Base-by-base conservation (phyloP, 176 grass and related monocot species). In the Hordeum marinum region DNA sequence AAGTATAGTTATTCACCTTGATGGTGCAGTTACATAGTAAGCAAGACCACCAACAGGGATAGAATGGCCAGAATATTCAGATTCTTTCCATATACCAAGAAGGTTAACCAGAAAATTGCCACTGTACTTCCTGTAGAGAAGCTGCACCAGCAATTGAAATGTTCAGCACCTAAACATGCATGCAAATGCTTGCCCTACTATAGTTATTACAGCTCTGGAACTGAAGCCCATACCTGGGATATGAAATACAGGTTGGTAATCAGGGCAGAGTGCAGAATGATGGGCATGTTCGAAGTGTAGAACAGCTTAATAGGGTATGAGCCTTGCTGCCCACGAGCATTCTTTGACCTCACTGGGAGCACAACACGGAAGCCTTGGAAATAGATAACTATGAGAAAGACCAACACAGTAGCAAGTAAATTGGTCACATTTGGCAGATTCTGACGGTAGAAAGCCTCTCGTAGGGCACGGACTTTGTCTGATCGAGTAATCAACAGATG, bases 311-410 rank as follows among this genome's bases (percentile, higher is more conserved):
- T 98, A 6, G 95, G 95, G 66, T 98, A 98, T 41, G 95, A 98
- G 29, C 95, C 95, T 88, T 95, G 95, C 75, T 98, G 95, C 4
- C 93, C 95, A 46, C 95, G 89, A 40, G 93, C 95, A 83, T 95
- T 95, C 73, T 95, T 98, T 36, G 92, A 95, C 41, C 93, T 95
- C 76, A 98, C 95, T 86, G 95, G 95, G 31, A 98, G 87, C 60
- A 98, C 95, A 81, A 98, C 95, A 7, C 91, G 83, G 82, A 98
- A 98, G 20, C 95, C 95, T 91, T 95, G 95, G 91, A 98, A 98
- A 21, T 93, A 98, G 85, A 95, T 92, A n/a, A 95, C 93, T 32
- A 98, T 92, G 69, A 98, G 92, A 81, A 98, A 98, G 42, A 98
- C 95, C 70, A 98, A 69, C 6, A 93, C 91, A 24, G 95, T 98